Evolutionary conservation across 2,329 filamentous ascomycete genomes (phyloP), one percentile per base, ranked within the genome.

Genomic region (Cercospora beticola): DNA sequence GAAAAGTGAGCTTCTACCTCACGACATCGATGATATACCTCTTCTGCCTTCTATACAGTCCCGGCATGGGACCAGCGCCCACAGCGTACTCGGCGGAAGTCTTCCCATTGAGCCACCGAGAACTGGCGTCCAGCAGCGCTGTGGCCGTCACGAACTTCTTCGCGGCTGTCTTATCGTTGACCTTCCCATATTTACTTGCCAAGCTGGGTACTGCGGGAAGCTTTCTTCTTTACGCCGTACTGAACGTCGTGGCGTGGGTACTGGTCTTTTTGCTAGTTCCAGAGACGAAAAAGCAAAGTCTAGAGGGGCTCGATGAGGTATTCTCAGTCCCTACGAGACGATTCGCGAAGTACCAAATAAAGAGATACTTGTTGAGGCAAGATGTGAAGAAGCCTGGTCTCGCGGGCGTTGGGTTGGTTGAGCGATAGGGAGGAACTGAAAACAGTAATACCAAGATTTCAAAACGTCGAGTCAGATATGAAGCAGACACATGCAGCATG

Each of bases 71-170:
- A 0, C 80, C 80, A 0, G 79, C 80, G 0, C 78, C 80, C 8
- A 80, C 80, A 71, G 80, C 81, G 67, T 72, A 81, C 77, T 72
- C 76, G 0, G 82, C 82, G 10, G 82, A 84, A 68, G 81, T 81
- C 0, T 83, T 82, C 72, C 82, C 82, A 0, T 76, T 83, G 12
- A 81, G 81, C 30, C 77, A 83, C 31, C 80, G 82, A 65, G 81
- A 82, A 65, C 70, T 76, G 14, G 77, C 76, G 5, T 76, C 78
- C 73, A 84, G 85, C 0, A 86, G 83, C 33, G 86, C 84, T 10
- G 86, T 86, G 80, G 83, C 85, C 61, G 87, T 86, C 79, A 87
- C 87, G 72, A 82, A 82, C 75, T 80, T 80, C 28, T 83, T 82
- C 26, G 77, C 78, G 62, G 77, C 76, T 33, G 68, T 79, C 33